Evolutionary conservation across 352 stramenopile genomes (phyloP), one percentile per base, ranked within the genome.

Genomic region (Phytophthora palmivora): DNA sequence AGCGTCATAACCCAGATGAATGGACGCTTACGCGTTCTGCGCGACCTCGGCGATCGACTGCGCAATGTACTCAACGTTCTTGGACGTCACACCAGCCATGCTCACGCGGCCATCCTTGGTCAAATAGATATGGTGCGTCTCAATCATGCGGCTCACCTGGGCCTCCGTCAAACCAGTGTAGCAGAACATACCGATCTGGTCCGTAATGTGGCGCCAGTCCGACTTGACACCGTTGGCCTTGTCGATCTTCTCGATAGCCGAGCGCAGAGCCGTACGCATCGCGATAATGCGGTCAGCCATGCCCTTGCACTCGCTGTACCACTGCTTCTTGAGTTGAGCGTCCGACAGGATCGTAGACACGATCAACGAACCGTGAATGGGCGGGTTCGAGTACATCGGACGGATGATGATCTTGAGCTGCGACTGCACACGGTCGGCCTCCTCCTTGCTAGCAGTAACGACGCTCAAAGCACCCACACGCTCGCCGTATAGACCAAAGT

Each of bases 401-500:
- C 98, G 96, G 73, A 99, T 99, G 49, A 99, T 79, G 41, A 99
- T 94, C 84, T 99, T 99, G 58, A 99, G 85, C 88, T 99, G 97
- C 61, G 92, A 99, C 65, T 96, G 81, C 24, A 99, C 90, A 54
- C 95, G 87, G 57, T 96, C 86, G 28, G 95, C 96, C 82, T 99
- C 97, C 24, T 99, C 97, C 37, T 89, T 78, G 72, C 91, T 81
- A 50, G 79, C 77, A 21, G 89, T 97, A 49, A 99, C 97, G 24
- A 99, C 86, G 32, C 90, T 98, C 46, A 99, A 82, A 24, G 97
- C 93, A 44, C 98, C 98, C 21, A 99, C 92, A 68, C 98, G 85
- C 74, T 99, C 96, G 52, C 98, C 98, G 82, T 99, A 99, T 10
- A 99, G 89, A 57, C 98, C 98, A 76, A 99, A 99, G 92, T 99